Conservation (phyloP, 768 basidiomycete genomes). For the Daedaleopsis sinensis region DNA sequence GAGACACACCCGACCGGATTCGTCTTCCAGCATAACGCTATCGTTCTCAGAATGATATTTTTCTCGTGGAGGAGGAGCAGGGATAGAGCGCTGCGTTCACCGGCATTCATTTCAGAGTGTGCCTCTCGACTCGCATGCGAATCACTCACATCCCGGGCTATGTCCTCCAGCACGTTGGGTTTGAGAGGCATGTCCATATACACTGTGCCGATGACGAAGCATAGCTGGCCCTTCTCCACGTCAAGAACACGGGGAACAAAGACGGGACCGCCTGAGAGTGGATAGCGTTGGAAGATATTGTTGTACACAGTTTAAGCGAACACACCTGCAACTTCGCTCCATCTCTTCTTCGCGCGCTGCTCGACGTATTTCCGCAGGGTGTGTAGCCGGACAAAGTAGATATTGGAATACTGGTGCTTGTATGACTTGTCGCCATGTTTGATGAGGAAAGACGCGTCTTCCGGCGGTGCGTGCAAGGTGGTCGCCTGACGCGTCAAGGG, state of each 20-base stretch:
- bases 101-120: not conserved
- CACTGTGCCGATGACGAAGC: conserved; percentile 92
- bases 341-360: conserved; percentile 49
- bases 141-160: conserved; percentile 83
- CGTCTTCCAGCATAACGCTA: conserved; percentile 90
- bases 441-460: conserved; percentile 45
- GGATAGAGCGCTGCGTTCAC: conserved; percentile 74
- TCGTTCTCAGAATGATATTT: conserved; percentile 84
- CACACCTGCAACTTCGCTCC: conserved; percentile 50
- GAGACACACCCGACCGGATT: conserved; percentile 88
- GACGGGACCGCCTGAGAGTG: conserved; percentile 58
- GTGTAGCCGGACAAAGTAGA: conserved; percentile 66
- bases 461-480: conserved; percentile 30
- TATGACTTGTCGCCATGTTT: conserved; percentile 52
- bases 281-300: too few species aligned
- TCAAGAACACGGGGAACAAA: conserved; percentile 86
- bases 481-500: conserved; percentile 34
- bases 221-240: conserved; percentile 80
- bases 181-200: conserved; percentile 99
- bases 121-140: not conserved
- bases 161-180: conserved; percentile 95
- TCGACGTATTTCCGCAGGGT: conserved; percentile 51
- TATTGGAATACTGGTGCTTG: conserved; percentile 72
- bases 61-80: conserved; percentile 72
- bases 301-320: too few species aligned